These are phyloP conservation scores for Colletotrichum sp. DNA, from an alignment of 2,329 filamentous ascomycete species.

Conservation along the genomic window DNA sequence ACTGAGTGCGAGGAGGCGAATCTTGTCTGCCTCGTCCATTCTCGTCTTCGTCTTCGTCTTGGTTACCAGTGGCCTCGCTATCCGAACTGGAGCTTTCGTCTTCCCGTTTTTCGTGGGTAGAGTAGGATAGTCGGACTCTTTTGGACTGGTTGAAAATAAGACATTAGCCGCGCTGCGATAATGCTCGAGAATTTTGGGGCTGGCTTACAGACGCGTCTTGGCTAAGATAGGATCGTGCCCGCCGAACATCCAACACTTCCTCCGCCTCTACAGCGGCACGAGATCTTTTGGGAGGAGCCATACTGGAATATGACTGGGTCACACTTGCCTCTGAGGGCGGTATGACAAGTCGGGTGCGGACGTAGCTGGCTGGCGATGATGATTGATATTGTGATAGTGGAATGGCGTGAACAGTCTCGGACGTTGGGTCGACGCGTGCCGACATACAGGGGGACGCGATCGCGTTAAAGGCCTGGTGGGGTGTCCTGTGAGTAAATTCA, in stretches of 20 bases:
- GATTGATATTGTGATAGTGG: background rate
- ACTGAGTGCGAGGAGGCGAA: slow-evolving; percentile 60
- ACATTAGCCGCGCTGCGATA: background rate
- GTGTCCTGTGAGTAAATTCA: background rate
- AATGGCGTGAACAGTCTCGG: background rate
- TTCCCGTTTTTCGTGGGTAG: slow-evolving; percentile 22
- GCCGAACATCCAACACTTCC: slow-evolving; percentile 39
- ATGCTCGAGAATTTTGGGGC: background rate
- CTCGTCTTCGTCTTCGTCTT: slow-evolving; percentile 35
- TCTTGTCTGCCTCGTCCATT: slow-evolving; percentile 28
- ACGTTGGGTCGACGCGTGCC: background rate
- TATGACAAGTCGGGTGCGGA: background rate
- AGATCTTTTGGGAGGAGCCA: slow-evolving; percentile 47
- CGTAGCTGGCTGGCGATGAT: background rate
- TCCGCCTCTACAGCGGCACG: slow-evolving; percentile 37
- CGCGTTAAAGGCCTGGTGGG: background rate
- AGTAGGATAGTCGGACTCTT: slow-evolving; percentile 36
- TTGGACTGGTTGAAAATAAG: slow-evolving; percentile 30
- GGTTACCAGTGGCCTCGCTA: slow-evolving; percentile 25
- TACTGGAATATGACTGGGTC: slow-evolving; percentile 14
- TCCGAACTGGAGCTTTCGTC: slow-evolving; percentile 23
- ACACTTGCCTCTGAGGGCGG: background rate
- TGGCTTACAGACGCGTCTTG: slow-evolving; percentile 42
- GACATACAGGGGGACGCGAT: background rate
- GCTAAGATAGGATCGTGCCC: slow-evolving; percentile 46